Evolutionary conservation across 768 basidiomycete species (phyloP).

Genomic region (Mycena polygramma): DNA sequence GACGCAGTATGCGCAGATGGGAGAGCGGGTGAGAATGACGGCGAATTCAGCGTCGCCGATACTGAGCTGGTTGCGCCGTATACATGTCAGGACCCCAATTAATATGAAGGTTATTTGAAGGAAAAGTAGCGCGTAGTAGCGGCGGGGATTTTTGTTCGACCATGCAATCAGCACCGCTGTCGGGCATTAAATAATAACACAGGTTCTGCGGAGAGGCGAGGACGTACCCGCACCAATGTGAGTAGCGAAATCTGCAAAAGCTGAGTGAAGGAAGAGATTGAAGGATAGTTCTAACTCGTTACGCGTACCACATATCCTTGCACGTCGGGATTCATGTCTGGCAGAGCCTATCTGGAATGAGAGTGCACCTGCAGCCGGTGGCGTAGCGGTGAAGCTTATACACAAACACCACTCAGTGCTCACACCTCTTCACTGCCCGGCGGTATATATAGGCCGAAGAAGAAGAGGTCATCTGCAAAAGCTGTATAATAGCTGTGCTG

Average conservation of each 20-base stretch:
- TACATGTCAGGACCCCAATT: conserved; percentile 7
- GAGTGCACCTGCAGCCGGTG: not conserved
- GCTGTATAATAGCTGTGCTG: too few species aligned
- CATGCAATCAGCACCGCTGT: conserved; percentile 13
- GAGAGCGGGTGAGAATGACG: conserved; percentile 23
- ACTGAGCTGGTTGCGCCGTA: not conserved
- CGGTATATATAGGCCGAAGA: too few species aligned
- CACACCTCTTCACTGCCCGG: too few species aligned
- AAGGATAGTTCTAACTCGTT: not conserved
- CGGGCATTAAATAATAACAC: not conserved
- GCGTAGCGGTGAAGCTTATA: not conserved
- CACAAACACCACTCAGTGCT: not conserved
- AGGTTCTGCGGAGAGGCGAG: not conserved
- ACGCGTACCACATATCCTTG: conserved; percentile 22
- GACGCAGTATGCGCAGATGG: conserved; percentile 11
- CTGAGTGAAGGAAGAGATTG: not conserved
- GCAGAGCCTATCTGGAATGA: too few species aligned
- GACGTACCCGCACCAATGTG: conserved; percentile 10
- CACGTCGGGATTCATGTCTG: conserved; percentile 15
- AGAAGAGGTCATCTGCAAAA: too few species aligned
- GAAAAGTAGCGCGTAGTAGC: not conserved
- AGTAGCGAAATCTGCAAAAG: conserved; percentile 3
- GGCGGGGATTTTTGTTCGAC: conserved; percentile 12
- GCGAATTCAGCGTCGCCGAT: conserved; percentile 22
- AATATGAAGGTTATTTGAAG: conserved; percentile 9